Evolutionary conservation across 352 stramenopile species (phyloP).

Genomic region (Globisporangium middletonii): DNA sequence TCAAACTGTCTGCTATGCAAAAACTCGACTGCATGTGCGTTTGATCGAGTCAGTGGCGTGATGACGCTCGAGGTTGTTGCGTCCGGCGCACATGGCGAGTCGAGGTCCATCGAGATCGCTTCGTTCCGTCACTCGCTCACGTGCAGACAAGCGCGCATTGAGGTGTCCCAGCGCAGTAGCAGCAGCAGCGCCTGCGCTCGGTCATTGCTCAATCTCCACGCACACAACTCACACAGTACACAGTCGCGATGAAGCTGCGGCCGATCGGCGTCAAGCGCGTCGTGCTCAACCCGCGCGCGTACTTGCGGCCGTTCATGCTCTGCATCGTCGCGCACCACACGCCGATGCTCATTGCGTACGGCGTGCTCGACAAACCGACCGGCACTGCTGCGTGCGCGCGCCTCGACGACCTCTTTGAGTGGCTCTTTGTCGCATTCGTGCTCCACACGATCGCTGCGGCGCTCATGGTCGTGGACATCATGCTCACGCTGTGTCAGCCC

Average conservation of each 20-base stretch:
- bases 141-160: no score
- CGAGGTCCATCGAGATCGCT: no score
- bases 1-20: no score
- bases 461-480: constrained; percentile 31
- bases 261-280: constrained; percentile 42
- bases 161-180: no score
- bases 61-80: no score
- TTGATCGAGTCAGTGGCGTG: no score
- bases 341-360: constrained; percentile 56
- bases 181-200: no score
- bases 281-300: constrained; percentile 74
- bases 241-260: not conserved
- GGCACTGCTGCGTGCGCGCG: constrained; percentile 34
- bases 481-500: constrained; percentile 40
- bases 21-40: no score
- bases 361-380: constrained; percentile 26
- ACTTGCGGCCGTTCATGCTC: constrained; percentile 51
- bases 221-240: no score
- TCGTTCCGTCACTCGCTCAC: no score
- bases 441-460: constrained; percentile 35
- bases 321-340: constrained; percentile 59
- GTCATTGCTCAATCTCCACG: no score
- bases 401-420: constrained; percentile 48
- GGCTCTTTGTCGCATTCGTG: constrained; percentile 46
- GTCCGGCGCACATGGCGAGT: no score